phyloP scores from a whole-genome alignment of 345 rosid species.

The Nasturtium officinale region DNA sequence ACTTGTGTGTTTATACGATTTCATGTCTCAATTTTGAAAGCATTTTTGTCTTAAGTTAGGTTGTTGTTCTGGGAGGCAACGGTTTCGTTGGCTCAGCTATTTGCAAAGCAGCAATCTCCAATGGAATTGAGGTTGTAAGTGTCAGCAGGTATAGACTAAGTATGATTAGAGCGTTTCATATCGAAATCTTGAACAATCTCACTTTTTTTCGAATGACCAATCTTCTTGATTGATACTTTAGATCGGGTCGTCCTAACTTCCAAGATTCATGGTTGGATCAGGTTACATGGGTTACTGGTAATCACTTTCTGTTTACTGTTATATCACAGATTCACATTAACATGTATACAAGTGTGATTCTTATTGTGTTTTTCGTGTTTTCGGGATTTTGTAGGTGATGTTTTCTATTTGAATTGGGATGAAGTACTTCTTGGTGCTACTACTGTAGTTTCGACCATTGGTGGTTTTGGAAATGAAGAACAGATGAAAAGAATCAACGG shows the following conservation, averaged over 20 bases:
- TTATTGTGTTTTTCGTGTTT: not conserved
- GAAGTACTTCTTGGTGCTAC: conserved; percentile 92
- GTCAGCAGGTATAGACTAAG: conserved; percentile 66
- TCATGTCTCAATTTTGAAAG: conserved; percentile 13
- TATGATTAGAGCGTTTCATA: not conserved
- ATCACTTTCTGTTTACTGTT: conserved; percentile 22
- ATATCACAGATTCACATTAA: not conserved
- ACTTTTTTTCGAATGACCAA: not conserved
- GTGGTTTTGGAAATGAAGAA: conserved; percentile 91
- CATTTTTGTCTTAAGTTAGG: conserved; percentile 49
- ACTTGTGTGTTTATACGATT: conserved; percentile 11
- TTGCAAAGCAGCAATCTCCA: conserved; percentile 86
- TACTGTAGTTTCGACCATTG: conserved; percentile 85
- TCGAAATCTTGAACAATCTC: not conserved
- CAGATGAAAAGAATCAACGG: conserved; percentile 91
- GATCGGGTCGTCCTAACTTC: conserved; percentile 81
- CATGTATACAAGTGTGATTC: conserved; percentile 2
- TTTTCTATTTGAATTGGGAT: conserved; percentile 91
- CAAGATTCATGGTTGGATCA: conserved; percentile 86
- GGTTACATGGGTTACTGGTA: conserved; percentile 85
- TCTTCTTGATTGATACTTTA: conserved; percentile 39
- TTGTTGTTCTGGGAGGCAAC: conserved; percentile 88
- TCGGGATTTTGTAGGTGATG: conserved; percentile 61
- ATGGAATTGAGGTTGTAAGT: conserved; percentile 84
- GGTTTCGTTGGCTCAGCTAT: conserved; percentile 96